Evolutionary conservation across 257 asterid genomes (phyloP), one percentile per base, ranked within the genome.

Genomic region (Nicotiana noctiflora): DNA sequence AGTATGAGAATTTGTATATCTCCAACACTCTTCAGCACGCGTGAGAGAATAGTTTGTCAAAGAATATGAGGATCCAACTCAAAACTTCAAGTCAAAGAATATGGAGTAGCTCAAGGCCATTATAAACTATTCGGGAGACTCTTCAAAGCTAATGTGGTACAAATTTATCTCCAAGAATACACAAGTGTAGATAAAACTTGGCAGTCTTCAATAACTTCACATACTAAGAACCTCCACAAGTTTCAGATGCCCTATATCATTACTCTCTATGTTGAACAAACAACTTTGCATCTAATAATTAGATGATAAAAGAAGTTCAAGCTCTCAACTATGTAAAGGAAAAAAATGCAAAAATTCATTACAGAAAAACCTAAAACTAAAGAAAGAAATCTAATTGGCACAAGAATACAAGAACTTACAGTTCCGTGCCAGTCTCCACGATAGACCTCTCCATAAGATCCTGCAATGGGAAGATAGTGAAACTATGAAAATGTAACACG

Each of bases 381-480:
- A 72, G 49, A 31, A 72, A 49, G 40, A 72, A 14, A 46, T 46
- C 23, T 72, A 72, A 44, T 31, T 64, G 23, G 53, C 70, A 25
- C 18, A 63, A 60, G 75, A 63, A 61, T 56, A 21, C 81, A 40
- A 76, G 46, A 80, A 94, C 99, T 91, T 88, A 95, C 99, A 85
- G 99, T 95, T 88, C 94, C 99, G 81, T 95, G 99, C 99, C 98
- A 95, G 76, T 95, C 99, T 62, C 98, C 99, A 83, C 89, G 98
- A 70, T 92, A 91, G 68, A 95, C 99, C 91, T 95, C 99, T 6
- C 99, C 99, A 65, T 95, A 95, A 82, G 97, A 95, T 84, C 99
- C 99, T 95, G 88, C 81, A 83, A 80, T 27, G 81, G 82, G 82
- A 57, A 27, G 76, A 84, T 81, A 79, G 7, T 56, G 79, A 83